Percentiles rank a stretch among this genome's conserved stretches.
Conservation (phyloP, 768 basidiomycete genomes). For the Pseudohyphozyma bogoriensis region DNA sequence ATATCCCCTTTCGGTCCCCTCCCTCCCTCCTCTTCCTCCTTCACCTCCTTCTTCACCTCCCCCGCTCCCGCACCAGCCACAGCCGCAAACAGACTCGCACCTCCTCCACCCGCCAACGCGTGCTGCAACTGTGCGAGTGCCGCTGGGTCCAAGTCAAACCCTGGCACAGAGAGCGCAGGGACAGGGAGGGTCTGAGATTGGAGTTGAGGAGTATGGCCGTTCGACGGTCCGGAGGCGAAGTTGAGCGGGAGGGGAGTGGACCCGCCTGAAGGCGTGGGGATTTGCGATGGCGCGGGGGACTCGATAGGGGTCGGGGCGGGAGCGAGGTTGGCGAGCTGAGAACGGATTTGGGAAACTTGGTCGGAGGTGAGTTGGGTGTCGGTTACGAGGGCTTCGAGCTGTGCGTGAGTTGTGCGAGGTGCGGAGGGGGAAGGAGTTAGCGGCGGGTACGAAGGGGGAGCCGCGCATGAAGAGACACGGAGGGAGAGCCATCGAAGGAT, state of each 20-base stretch:
- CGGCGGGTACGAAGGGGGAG: too few species aligned
- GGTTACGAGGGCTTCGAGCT: conserved; percentile 40
- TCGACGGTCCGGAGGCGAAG: conserved; percentile 32
- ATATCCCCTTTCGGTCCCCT: too few species aligned
- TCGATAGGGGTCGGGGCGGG: conserved; percentile 9
- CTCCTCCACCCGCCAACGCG: not conserved
- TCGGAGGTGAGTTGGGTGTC: conserved; percentile 48
- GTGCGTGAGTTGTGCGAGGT: not conserved
- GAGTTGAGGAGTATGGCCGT: conserved; percentile 28
- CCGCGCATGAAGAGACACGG: too few species aligned
- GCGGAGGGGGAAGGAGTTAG: not conserved
- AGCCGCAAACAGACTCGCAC: too few species aligned
- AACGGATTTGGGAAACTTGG: conserved; percentile 38
- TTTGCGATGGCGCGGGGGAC: conserved; percentile 21
- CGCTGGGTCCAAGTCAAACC: too few species aligned
- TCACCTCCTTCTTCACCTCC: not conserved
- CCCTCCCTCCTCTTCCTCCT: not conserved
- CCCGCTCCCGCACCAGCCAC: too few species aligned
- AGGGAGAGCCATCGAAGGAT: not conserved
- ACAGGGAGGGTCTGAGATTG: not conserved
- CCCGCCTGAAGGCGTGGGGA: conserved; percentile 34
- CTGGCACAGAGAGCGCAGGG: not conserved
- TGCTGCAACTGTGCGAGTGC: not conserved
- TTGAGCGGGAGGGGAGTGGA: conserved; percentile 38
- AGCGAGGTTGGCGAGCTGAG: conserved; percentile 34